These are phyloP conservation scores for Rutstroemia sydowiana DNA, from an alignment of 2,329 filamentous ascomycete species.

Conservation along the genomic window DNA sequence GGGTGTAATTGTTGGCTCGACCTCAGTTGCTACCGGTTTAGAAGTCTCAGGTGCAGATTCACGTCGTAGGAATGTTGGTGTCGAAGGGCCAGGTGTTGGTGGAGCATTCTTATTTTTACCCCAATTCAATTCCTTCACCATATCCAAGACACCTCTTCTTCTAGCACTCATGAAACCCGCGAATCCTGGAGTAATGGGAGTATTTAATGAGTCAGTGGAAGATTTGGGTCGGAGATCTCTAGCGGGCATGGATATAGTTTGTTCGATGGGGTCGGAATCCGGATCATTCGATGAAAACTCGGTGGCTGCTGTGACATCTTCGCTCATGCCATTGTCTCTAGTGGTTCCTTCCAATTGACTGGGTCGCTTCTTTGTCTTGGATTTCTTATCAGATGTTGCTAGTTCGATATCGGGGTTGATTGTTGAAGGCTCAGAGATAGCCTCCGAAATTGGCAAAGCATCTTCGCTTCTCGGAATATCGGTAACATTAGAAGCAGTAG, in stretches of 20 bases:
- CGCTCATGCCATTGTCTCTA: neutral
- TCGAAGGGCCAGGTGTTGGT: neutral
- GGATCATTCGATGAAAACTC: neutral
- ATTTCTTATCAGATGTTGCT: neutral
- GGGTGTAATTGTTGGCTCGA: neutral
- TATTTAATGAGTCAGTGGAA: neutral
- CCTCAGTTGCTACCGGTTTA: neutral
- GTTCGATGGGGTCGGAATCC: conserved; percentile 1
- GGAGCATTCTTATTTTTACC: conserved; percentile 7
- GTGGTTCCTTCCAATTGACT: neutral
- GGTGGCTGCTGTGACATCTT: neutral
- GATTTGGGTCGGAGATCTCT: neutral
- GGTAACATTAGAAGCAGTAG: neutral
- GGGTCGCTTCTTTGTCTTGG: conserved; percentile 12
- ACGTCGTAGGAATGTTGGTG: neutral
- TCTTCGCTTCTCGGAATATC: neutral
- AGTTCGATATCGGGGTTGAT: neutral
- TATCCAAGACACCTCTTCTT: conserved; percentile 7
- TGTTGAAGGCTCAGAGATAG: neutral
- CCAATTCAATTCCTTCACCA: conserved; percentile 8
- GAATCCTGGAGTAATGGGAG: conserved; percentile 4
- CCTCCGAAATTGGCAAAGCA: neutral
- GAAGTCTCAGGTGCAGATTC: conserved; percentile 4
- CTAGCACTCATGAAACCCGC: conserved; percentile 4
- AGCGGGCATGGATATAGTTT: neutral